Base-by-base conservation (phyloP, 192 early-diverging fungal genomes). In the Backusella sp. region DNA sequence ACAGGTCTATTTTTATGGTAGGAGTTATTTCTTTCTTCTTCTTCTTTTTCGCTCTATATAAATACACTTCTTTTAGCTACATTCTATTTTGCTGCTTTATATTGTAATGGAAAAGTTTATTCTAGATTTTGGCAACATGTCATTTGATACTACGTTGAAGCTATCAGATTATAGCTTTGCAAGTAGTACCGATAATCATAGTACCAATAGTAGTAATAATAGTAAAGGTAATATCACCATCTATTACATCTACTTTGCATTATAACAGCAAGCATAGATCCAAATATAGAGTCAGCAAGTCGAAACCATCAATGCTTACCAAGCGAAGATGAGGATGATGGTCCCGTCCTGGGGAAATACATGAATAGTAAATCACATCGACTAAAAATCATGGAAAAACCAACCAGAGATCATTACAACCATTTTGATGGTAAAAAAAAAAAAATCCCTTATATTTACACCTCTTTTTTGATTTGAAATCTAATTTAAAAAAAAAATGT, bases 41-140 rank as follows among this genome's bases (percentile, higher is more conserved):
- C 49, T 53, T 56, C 23, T 56, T 56, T 7, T 56, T 56, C 53
- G 23, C 21, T 26, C 1, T 23, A n/a, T 56, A n/a, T 56, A 23
- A 23, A 23, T 56, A 23, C 21, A 23, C 53, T 23, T 56, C 11
- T 56, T 56, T 21, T 56, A 26, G 1, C 3, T 53, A 6, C n/a
- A 19, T 53, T 53, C 19, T 56, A 21, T 53, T 53, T 53, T 21
- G 32, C 32, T 5, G 1, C 15, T 28, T 59, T 59, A 26, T 59
- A 26, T 59, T 26, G n/a, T 59, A 12, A 59, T 59, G 56, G 56
- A 59, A 59, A 59, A 59, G 56, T 59, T 59, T 26, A 59, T 59
- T 26, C 28, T 59, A 26, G 56, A 59, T 59, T 59, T 59, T 59
- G 56, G 56, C 26, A 28, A 59, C 23, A 59, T 59, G 7, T 59